These are phyloP conservation scores for Funneliformis geosporum DNA, from an alignment of 192 early-diverging fungal genomes.

Conservation along the genomic window DNA sequence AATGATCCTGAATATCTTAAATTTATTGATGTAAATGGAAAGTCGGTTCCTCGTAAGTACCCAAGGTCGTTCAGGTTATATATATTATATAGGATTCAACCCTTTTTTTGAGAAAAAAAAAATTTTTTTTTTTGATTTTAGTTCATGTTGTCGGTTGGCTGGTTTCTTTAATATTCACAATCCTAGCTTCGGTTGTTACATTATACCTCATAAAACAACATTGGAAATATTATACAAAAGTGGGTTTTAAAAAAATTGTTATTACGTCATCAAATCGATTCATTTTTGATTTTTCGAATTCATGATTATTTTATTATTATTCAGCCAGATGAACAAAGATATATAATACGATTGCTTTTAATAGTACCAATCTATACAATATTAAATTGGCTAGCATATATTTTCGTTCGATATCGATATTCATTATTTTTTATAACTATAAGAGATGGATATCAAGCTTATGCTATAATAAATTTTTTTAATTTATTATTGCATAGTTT, in stretches of 20 bases:
- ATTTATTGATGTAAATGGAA: neutral
- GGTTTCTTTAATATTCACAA: constrained; percentile 54
- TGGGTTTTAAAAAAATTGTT: too few species aligned
- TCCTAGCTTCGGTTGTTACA: constrained; percentile 55
- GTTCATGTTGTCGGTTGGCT: constrained; percentile 63
- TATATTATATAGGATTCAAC: too few species aligned
- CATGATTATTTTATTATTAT: neutral
- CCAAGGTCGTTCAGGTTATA: too few species aligned
- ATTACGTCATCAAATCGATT: neutral
- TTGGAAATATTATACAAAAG: constrained; percentile 56
- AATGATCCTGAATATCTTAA: neutral
- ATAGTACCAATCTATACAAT: constrained; percentile 75
- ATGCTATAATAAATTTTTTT: constrained; percentile 75
- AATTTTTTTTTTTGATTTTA: neutral
- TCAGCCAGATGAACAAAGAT: constrained; percentile 70
- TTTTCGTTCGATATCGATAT: constrained; percentile 68
- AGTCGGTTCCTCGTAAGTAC: too few species aligned
- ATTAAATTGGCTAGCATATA: constrained; percentile 67
- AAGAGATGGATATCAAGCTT: constrained; percentile 76
- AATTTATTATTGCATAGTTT: constrained; percentile 68
- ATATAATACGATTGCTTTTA: constrained; percentile 73
- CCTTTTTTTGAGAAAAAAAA: too few species aligned
- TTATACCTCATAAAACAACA: constrained; percentile 53
- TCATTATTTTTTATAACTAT: constrained; percentile 55
- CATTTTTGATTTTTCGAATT: neutral